Evolutionary conservation across 257 asterid genomes (phyloP).

Genomic region (Capsicum baccatum): DNA sequence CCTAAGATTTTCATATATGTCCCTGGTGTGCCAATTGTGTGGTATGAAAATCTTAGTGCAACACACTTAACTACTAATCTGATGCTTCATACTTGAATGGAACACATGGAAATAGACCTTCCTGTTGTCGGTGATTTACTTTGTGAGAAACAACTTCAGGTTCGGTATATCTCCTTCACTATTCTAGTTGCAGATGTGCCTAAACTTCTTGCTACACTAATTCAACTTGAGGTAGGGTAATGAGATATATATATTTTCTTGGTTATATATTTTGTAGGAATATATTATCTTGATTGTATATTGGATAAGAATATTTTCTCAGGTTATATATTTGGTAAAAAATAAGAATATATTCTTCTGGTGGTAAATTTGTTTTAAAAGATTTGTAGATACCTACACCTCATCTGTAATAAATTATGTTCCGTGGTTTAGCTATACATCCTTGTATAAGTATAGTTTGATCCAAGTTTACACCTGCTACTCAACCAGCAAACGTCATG

Average conservation of each 20-base stretch:
- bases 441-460: neutral
- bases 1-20: neutral
- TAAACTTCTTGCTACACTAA: too few species aligned
- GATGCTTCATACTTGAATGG: neutral
- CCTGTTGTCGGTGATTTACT: neutral
- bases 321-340: neutral
- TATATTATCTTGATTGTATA: neutral
- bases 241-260: neutral
- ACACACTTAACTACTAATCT: neutral
- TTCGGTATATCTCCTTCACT: too few species aligned
- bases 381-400: neutral
- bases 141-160: too few species aligned
- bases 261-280: too few species aligned
- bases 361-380: neutral
- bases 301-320: neutral
- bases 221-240: too few species aligned
- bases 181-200: too few species aligned
- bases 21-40: neutral
- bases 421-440: too few species aligned
- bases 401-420: too few species aligned
- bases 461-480: neutral
- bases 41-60: neutral
- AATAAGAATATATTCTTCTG: neutral
- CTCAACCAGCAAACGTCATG: neutral
- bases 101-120: neutral